Evolutionary conservation across 768 basidiomycete species (phyloP).

Genomic region (Tulasnella sp.): DNA sequence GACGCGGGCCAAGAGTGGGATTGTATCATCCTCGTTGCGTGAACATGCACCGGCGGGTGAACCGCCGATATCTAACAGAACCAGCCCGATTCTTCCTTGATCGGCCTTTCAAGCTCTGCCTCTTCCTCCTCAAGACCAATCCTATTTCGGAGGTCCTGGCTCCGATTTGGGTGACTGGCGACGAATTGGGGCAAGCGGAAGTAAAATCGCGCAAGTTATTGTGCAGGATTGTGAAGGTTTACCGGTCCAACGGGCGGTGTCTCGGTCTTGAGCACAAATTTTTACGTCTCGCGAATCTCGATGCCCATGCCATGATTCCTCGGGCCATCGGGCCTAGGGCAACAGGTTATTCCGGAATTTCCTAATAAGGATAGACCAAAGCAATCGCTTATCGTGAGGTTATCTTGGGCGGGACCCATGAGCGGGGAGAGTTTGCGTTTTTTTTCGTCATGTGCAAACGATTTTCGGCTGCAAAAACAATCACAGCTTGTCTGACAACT

Average conservation of each 20-base stretch:
- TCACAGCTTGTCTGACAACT: not conserved
- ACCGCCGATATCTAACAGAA: not conserved
- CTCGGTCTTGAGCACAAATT: not conserved
- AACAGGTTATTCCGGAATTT: not conserved
- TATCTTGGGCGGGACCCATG: not conserved
- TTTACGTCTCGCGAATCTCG: not conserved
- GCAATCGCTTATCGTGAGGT: not conserved
- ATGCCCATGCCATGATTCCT: not conserved
- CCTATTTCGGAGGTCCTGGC: not conserved
- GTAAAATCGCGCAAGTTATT: not conserved
- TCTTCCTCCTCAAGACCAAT: not conserved
- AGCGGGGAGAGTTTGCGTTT: not conserved
- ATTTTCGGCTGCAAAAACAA: not conserved
- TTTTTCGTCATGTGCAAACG: not conserved
- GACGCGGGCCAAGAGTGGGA: not conserved
- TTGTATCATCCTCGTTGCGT: not conserved
- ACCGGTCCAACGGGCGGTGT: constrained; percentile 1
- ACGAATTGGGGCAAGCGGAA: not conserved
- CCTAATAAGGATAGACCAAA: not conserved
- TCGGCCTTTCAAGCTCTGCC: not conserved
- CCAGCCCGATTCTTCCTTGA: not conserved
- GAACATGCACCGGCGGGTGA: not conserved
- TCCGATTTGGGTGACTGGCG: not conserved
- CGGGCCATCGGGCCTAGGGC: not conserved
- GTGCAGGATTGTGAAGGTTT: not conserved